Base-by-base conservation (phyloP, 2,329 filamentous ascomycete species). In the Paraconiothyrium brasiliense region DNA sequence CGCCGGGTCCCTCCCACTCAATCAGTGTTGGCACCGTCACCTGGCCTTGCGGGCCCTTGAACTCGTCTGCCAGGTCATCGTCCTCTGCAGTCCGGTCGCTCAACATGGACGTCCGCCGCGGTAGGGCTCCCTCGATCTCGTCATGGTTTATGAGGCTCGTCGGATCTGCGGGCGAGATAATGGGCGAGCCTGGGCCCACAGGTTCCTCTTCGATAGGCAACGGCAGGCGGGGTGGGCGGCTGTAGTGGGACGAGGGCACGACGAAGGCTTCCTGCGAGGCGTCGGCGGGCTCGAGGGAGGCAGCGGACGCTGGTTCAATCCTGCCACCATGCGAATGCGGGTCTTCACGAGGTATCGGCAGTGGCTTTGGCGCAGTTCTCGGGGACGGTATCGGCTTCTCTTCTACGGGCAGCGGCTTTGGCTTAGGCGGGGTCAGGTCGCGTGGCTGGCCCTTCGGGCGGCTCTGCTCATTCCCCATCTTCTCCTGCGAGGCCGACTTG, bases 121-220 rank as follows among this genome's bases (percentile, higher is more conserved):
- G 88, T 83, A 85, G 74, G 60, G 80, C 78, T 43, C 82, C 84
- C 64, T 85, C 82, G 49, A 83, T 72, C 34, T 83, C 83, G 64
- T 67, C 69, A 43, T 77, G 71, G 57, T 81, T 78, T 20, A 82
- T 70, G 14, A 78, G 75, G 85, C 86, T 63, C 78, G 79, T 63
- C 82, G 84, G 60, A 75, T 92, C 90, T 32, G 89, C 84, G 1
- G 93, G 87, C 7, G 90, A 88, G 64, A 94, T 87, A 66, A 97
- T 94, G 57, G 94, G 94, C 48, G 94, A 97, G 30, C 94, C 94
- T 1, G 94, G 94, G 0, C 91, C 93, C 70, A 95, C 90, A 14
- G 92, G 86, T 76, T 97, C 93, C 82, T 97, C 92, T 71, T 96
- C 93, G 71, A 98, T 97, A 58, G 94, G 94, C 61, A 98, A 87